phyloP scores from a whole-genome alignment of 768 basidiomycete genomes.

The Lactarius quietus region DNA sequence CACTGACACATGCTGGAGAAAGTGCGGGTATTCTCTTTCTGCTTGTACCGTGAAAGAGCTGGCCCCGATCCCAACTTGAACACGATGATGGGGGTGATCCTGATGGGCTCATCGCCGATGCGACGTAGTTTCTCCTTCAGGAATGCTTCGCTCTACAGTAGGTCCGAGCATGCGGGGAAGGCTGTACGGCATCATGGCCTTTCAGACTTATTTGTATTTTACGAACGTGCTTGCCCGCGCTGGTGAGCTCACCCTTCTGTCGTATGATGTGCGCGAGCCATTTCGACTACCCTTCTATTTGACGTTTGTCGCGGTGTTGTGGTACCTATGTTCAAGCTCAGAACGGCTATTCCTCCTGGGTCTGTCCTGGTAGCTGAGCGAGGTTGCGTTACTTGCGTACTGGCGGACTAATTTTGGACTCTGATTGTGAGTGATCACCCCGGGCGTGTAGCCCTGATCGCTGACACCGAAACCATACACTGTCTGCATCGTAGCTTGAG shows the following conservation, averaged over 20 bases:
- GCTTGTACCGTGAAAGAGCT: not conserved
- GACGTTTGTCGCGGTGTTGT: not conserved
- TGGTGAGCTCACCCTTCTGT: not conserved
- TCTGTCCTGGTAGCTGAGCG: too few species aligned
- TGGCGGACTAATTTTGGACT: too few species aligned
- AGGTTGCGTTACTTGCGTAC: too few species aligned
- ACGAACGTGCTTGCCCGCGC: too few species aligned
- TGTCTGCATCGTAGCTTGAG: too few species aligned
- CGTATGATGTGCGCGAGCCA: too few species aligned
- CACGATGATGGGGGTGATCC: constrained; percentile 6
- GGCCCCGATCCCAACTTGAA: not conserved
- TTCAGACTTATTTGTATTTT: too few species aligned
- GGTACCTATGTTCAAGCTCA: not conserved
- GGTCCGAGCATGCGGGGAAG: not conserved
- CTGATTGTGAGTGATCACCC: too few species aligned
- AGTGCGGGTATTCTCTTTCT: not conserved
- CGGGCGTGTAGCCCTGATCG: too few species aligned
- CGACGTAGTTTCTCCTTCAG: not conserved
- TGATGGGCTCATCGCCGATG: constrained; percentile 9
- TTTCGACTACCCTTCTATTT: not conserved
- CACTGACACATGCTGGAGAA: not conserved
- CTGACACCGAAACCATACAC: too few species aligned
- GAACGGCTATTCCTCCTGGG: too few species aligned
- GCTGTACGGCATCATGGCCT: constrained; percentile 7
- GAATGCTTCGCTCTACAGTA: not conserved